These are phyloP conservation scores for Blastobotrys apis DNA, from an alignment of 1,139 yeast species.

Conservation along the genomic window DNA sequence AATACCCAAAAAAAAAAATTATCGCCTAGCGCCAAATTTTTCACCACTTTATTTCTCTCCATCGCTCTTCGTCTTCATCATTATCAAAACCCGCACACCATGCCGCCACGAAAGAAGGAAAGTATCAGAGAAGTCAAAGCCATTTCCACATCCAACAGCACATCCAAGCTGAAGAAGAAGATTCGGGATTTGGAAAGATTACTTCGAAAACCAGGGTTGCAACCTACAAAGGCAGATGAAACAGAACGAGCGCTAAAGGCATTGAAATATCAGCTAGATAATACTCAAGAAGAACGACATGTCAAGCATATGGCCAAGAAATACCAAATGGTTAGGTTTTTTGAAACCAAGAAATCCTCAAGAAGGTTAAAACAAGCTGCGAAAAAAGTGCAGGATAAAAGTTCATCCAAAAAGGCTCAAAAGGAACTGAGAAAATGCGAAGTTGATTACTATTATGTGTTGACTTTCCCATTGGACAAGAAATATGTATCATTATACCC, in stretches of 20 bases:
- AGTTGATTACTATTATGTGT: conserved; percentile 70
- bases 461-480: conserved; percentile 70
- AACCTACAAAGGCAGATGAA: conserved; percentile 72
- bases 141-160: conserved; percentile 11
- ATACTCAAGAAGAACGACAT: conserved; percentile 47
- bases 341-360: conserved; percentile 83
- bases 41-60: background rate
- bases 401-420: conserved; percentile 40
- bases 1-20: no score
- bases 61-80: background rate
- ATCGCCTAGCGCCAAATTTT: no score
- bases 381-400: conserved; percentile 38
- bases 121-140: conserved; percentile 12
- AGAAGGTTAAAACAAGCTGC: conserved; percentile 65
- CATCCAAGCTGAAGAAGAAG: conserved; percentile 59
- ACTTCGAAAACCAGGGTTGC: conserved; percentile 39
- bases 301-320: conserved; percentile 63
- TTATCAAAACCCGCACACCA: background rate
- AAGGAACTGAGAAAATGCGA: conserved; percentile 41
- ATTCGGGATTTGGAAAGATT: conserved; percentile 82
- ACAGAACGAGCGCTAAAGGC: conserved; percentile 85
- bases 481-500: conserved; percentile 76
- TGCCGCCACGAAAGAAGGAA: conserved; percentile 2
- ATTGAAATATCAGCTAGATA: conserved; percentile 58
- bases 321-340: conserved; percentile 91